Base-by-base conservation (phyloP, 441 rosid genomes). In the Isatis lusitanica region DNA sequence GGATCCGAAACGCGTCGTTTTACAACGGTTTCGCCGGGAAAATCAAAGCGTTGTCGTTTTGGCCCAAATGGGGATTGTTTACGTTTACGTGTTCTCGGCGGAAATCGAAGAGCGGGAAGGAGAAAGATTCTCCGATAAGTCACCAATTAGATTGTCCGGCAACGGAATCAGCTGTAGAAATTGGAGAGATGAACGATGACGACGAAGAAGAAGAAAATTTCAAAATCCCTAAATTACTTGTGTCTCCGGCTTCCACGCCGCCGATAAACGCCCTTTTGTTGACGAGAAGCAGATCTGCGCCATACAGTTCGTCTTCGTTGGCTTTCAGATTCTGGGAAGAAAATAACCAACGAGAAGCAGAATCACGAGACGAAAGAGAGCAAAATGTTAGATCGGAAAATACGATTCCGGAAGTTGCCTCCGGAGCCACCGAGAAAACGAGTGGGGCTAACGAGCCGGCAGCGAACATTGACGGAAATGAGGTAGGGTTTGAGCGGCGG, bases 271-370 rank as follows among this genome's bases (percentile, higher is more conserved):
- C 97, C 5, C 61, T 91, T 9, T 30, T 85, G 26, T 78, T 93
- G 46, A 93, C 90, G 7, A 84, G 96, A 68, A 85, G 96, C 73
- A 87, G 91, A 86, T 93, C 98, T 80, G 96, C 96, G 1, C 97
- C 98, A 10, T 89, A 88, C 77, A 72, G 94, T 62, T 87, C 96
- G 1, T 91, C 96, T 2, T 89, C 97, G 48, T 71, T 93, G 31
- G 98, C 95, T 35, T 35, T 78, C 71, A 87, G 82, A 68, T 90
- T 93, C 79, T 90, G 97, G 98, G 97, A 85, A 11, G 90, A 93
- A 4, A 86, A 89, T 2, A 63, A 81, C 33, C 71, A 60, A 11
- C 68, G 70, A 11, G 87, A 80, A 81, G 79, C 55, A 71, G 68
- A 67, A 42, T 73, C 66, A 36, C 77, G 30, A 52, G 74, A 42